These are phyloP conservation scores for Cyberlindnera petersonii DNA, from an alignment of 805 yeast species.

Conservation along the genomic window DNA sequence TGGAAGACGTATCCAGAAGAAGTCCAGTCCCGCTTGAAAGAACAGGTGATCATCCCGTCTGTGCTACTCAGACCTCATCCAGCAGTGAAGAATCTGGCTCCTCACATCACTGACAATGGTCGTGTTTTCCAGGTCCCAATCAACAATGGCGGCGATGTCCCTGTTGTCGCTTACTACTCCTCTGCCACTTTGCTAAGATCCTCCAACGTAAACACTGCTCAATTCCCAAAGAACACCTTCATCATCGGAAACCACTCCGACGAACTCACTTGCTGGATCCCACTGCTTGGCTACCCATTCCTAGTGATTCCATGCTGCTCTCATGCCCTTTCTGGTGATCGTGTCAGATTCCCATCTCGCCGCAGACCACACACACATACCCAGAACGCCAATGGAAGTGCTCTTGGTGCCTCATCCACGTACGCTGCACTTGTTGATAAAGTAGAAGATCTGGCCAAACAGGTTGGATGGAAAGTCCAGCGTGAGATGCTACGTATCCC, in stretches of 20 bases:
- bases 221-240: conserved; percentile 68
- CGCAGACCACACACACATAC: conserved; percentile 20
- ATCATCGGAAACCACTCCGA: conserved; percentile 94
- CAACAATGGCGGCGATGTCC: conserved; percentile 32
- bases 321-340: conserved; percentile 76
- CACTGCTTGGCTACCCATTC: conserved; percentile 80
- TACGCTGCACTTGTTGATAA: conserved; percentile 87
- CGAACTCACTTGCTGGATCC: conserved; percentile 94
- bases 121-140: conserved; percentile 47
- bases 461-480: conserved; percentile 81
- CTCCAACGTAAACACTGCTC: conserved; percentile 55
- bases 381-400: conserved; percentile 21
- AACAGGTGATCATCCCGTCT: conserved; percentile 81
- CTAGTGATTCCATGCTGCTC: conserved; percentile 95
- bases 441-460: conserved; percentile 61
- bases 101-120: conserved; percentile 58
- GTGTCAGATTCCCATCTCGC: conserved; percentile 57
- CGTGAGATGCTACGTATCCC: conserved; percentile 90
- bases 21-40: conserved; percentile 55
- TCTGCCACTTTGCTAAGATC: conserved; percentile 44
- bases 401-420: conserved; percentile 47
- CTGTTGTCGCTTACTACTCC: conserved; percentile 48
- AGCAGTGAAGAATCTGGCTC: conserved; percentile 47
- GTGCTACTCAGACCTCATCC: conserved; percentile 69
- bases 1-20: conserved; percentile 75